Base-by-base conservation (phyloP, 345 rosid species). In the Eucalyptus camaldulensis region DNA sequence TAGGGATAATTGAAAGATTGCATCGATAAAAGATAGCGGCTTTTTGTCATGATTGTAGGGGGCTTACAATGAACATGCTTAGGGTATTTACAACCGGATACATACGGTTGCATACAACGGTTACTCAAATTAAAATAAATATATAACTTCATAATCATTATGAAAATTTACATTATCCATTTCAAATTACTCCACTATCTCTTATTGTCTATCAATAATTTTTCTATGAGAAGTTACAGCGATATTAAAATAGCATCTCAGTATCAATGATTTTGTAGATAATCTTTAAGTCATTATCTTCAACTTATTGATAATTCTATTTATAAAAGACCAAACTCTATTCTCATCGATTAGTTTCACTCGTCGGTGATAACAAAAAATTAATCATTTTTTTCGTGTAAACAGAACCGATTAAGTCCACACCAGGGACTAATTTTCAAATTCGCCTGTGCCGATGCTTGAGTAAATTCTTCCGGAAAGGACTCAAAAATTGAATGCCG, bases 301-400 rank as follows among this genome's bases (percentile, higher is more conserved):
- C 16, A 4, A 13, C 13, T 58, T 58, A 6, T 5, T 0, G 4
- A 60, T 60, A 11, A 12, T 60, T 60, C 31, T 60, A 2, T 6
- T 60, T 27, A 27, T 60, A 25, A 27, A 60, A 11, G 14, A 60
- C 69, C 14, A 60, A 12, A 27, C 16, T 60, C 31, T 60, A 11
- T 13, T 60, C 3, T 0, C 1, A 13, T 60, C 1, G 31, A 27
- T 5, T 6, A 60, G 14, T 53, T 29, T 60, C 13, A 6, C 31
- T 25, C 2, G 16, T 13, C 16, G 0, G 13, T 60, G n/a, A 10
- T 58, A 58, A 58, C n/a, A 58, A 58, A 25, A 58, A 58, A 3
- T 25, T 25, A 9, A 24, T 58, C 7, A 1, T 5, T 25, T 25
- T 58, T 58, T 58, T 54, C 1, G n/a, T 25, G 65, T 58, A 25